These are phyloP conservation scores for Candida awuae DNA, from an alignment of 805 yeast genomes.

Conservation along the genomic window DNA sequence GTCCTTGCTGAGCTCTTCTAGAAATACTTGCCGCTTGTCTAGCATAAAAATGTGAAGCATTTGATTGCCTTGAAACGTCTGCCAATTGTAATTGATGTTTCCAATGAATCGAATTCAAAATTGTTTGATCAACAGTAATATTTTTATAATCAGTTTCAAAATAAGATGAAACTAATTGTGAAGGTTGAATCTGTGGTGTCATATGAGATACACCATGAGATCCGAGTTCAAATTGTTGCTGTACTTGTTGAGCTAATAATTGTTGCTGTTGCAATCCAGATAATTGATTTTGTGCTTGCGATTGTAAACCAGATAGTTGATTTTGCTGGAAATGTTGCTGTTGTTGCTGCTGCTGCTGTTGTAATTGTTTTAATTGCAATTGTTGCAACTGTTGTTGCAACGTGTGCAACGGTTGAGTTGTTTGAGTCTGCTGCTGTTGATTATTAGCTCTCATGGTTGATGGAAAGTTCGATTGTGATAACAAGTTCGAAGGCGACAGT, in stretches of 20 bases:
- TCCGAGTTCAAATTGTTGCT: slow-evolving; percentile 12
- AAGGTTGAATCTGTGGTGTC: slow-evolving; percentile 22
- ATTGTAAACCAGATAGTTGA: slow-evolving; percentile 18
- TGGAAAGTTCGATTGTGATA: neutral
- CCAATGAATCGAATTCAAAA: slow-evolving; percentile 48
- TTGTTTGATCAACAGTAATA: slow-evolving; percentile 29
- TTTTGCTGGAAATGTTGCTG: slow-evolving; percentile 2
- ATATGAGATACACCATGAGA: slow-evolving; percentile 16
- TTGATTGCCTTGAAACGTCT: slow-evolving; percentile 57
- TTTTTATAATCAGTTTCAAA: slow-evolving; percentile 11
- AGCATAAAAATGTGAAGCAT: slow-evolving; percentile 74
- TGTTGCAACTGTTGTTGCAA: slow-evolving; percentile 23
- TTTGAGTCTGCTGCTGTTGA: slow-evolving; percentile 19
- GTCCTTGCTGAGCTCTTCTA: slow-evolving; percentile 34
- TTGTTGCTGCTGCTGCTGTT: slow-evolving; percentile 12
- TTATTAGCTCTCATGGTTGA: slow-evolving; percentile 7
- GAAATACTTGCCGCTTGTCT: slow-evolving; percentile 70
- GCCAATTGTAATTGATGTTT: slow-evolving; percentile 71
- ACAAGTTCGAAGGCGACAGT: neutral
- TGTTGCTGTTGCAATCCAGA: slow-evolving; percentile 14
- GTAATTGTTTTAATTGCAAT: slow-evolving; percentile 20
- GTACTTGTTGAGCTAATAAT: slow-evolving; percentile 23
- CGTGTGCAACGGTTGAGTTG: slow-evolving; percentile 17
- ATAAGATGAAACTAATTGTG: slow-evolving; percentile 16
- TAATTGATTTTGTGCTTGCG: slow-evolving; percentile 12